Percentiles rank a stretch among this genome's conserved stretches.
Conservation (phyloP, 2,329 filamentous ascomycete species). For the Pseudopyricularia cyperi region DNA sequence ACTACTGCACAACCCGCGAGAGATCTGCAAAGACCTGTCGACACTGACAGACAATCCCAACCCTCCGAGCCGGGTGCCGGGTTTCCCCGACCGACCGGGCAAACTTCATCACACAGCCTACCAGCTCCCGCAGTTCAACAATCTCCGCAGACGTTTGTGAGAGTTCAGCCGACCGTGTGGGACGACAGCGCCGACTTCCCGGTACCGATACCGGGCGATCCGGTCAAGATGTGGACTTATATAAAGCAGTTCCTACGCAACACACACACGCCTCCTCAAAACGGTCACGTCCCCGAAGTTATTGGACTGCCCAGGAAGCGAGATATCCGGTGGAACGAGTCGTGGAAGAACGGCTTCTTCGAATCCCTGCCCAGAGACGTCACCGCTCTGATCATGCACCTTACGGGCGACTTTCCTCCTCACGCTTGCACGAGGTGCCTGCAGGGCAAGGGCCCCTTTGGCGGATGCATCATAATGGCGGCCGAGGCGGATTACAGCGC, state of each 20-base stretch:
- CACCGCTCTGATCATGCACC: slow-evolving; percentile 15
- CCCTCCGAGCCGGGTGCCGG: no score
- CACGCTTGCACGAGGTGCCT: slow-evolving; percentile 13
- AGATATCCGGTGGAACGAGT: slow-evolving; percentile 15
- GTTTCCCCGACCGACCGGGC: no score
- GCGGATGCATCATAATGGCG: slow-evolving; percentile 14
- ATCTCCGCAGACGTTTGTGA: no score
- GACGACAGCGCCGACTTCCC: not conserved
- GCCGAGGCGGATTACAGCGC: slow-evolving; percentile 3
- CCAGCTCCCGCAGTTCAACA: no score
- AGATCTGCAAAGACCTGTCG: no score
- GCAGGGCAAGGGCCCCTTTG: slow-evolving; percentile 13
- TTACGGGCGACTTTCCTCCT: slow-evolving; percentile 15
- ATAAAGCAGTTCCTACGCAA: slow-evolving; percentile 10
- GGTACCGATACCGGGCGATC: not conserved
- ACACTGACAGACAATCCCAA: no score
- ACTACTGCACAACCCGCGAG: not conserved
- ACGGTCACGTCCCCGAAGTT: slow-evolving; percentile 11
- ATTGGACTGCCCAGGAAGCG: slow-evolving; percentile 13
- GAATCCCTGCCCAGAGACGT: slow-evolving; percentile 14
- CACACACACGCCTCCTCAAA: slow-evolving; percentile 3
- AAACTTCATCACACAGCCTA: not conserved
- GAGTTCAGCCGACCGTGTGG: not conserved
- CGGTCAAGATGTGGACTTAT: slow-evolving; percentile 14
- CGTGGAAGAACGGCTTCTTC: slow-evolving; percentile 9